Base-by-base conservation (phyloP, 352 stramenopile genomes). In the Achlya hypogyna region DNA sequence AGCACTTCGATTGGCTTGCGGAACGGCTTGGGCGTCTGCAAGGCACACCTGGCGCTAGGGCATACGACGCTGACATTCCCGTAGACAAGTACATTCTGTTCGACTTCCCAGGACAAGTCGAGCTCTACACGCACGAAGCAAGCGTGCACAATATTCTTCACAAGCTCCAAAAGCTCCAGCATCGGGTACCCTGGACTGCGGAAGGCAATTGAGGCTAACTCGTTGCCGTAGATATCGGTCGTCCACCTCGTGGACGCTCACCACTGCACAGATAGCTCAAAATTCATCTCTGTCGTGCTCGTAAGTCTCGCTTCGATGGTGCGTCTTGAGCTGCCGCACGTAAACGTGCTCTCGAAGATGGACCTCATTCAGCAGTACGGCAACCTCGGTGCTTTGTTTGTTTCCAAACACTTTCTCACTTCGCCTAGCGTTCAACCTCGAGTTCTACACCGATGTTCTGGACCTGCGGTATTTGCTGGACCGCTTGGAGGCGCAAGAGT, bases 341-440 rank as follows among this genome's bases (percentile, higher is more conserved):
- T 99, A 22, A 99, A 99, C 74, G 88, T 99, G 14, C 78, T 99
- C 4, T 98, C 95, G 35, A 99, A 99, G 79, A 97, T 98, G 63
- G 97, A 99, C 79, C 78, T 99, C 28, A 95, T 99, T 60, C 80
- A 98, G 69, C 85, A 93, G 40, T 96, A 96, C 58, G 88, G 88
- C 62, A 87, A 87, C 69, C 75, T 90, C n/a, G 79, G 75, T 88
- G 77, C 43, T 42, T 2, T 35, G 22, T 4, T 16, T 59, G 8
- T 29, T 65, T 16, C 45, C 10, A 23, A 53, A 29, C 62, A 3
- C 14, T 62, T 34, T 6, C n/a, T 70, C 38, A 34, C 27, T 58
- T 8, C 22, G 64, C 14, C 23, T n/a, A 85, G 82, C 85, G 1
- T 94, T 92, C 72, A 94, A 89, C 65, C 78, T 94, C 64, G 85